Evolutionary conservation across 2,329 filamentous ascomycete genomes (phyloP).

Genomic region (Fusarium sp.): DNA sequence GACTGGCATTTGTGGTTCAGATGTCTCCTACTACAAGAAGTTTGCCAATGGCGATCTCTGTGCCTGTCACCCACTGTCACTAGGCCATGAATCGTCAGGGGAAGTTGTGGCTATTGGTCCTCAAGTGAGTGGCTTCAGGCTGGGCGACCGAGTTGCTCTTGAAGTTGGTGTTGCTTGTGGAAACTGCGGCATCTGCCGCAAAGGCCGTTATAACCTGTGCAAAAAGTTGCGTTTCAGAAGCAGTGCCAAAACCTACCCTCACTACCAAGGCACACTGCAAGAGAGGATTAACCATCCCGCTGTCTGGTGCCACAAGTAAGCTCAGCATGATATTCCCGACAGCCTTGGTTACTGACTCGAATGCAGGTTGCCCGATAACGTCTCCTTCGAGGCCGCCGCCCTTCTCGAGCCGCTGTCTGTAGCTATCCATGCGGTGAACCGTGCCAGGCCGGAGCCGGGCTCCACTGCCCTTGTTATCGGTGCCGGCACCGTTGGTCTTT

Average conservation of each 20-base stretch:
- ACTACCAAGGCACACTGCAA: constrained; percentile 69
- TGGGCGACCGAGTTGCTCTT: constrained; percentile 66
- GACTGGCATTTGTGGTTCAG: constrained; percentile 75
- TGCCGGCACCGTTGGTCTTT: constrained; percentile 68
- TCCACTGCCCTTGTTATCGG: constrained; percentile 70
- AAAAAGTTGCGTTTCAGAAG: constrained; percentile 69
- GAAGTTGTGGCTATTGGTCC: constrained; percentile 64
- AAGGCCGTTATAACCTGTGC: constrained; percentile 68
- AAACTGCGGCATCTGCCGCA: constrained; percentile 58
- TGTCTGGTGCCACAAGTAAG: constrained; percentile 68
- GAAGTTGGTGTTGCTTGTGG: constrained; percentile 65
- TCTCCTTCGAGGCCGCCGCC: constrained; percentile 67
- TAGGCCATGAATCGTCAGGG: constrained; percentile 70
- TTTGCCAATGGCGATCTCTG: constrained; percentile 76
- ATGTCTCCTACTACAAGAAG: constrained; percentile 76
- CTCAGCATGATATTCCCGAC: background rate
- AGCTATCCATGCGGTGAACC: constrained; percentile 67
- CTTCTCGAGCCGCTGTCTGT: constrained; percentile 69
- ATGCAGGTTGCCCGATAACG: constrained; percentile 63
- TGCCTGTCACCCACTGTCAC: constrained; percentile 69
- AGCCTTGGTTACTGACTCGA: constrained; percentile 5
- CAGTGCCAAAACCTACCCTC: constrained; percentile 69
- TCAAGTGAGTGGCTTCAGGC: constrained; percentile 58
- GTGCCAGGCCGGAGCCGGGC: constrained; percentile 59
- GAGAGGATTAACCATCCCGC: constrained; percentile 70